Evolutionary conservation across 306 rosid genomes (phyloP).

Genomic region (Mimosa pudica): DNA sequence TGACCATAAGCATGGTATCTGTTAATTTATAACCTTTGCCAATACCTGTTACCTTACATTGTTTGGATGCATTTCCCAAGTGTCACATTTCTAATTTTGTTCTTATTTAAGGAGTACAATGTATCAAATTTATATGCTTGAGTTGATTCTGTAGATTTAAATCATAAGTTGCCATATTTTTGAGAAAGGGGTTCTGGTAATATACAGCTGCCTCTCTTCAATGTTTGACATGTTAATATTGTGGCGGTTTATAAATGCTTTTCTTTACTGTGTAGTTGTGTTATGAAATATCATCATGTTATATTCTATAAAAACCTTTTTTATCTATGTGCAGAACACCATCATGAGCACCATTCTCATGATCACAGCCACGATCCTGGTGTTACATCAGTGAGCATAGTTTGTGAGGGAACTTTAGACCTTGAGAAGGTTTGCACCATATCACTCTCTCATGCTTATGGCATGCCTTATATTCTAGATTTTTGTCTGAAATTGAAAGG

Average conservation of each 20-base stretch:
- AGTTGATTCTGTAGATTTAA: conserved; percentile 9
- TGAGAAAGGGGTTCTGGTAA: conserved; percentile 1
- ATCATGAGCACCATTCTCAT: conserved; percentile 68
- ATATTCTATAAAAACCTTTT: conserved; percentile 7
- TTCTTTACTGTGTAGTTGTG: conserved; percentile 8
- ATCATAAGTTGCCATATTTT: conserved; percentile 8
- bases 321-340: conserved; percentile 60
- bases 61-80: conserved; percentile 16
- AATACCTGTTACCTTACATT: conserved; percentile 13
- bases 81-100: conserved; percentile 6
- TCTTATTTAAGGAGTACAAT: conserved; percentile 7
- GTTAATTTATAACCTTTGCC: conserved; percentile 2
- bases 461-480: conserved; percentile 24
- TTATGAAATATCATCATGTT: conserved; percentile 23
- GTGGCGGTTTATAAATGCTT: neutral
- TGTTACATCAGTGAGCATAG: conserved; percentile 89
- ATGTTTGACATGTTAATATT: conserved; percentile 19
- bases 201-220: conserved; percentile 31
- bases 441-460: conserved; percentile 19
- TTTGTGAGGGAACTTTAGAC: conserved; percentile 96
- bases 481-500: conserved; percentile 15
- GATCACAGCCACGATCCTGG: conserved; percentile 96
- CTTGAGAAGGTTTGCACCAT: conserved; percentile 78
- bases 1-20: conserved; percentile 70
- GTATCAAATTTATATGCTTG: neutral